Conservation (phyloP, 352 stramenopile species). For the Globisporangium polare region DNA sequence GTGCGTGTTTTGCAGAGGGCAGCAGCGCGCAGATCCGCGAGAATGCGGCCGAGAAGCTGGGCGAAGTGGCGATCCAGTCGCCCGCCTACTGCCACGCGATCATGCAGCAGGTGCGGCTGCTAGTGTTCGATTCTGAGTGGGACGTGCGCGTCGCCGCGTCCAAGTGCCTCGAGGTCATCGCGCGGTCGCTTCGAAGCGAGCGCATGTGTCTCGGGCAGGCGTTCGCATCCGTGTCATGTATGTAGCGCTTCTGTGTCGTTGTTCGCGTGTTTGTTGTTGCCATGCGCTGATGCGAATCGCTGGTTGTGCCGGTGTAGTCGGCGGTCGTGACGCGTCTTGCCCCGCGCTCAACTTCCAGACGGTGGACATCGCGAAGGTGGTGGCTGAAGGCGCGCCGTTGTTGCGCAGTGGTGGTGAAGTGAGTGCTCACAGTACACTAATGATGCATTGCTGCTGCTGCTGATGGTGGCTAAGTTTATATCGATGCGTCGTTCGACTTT, state of each 20-base stretch:
- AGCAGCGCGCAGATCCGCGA: constrained; percentile 61
- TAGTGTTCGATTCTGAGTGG: constrained; percentile 57
- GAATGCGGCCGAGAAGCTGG: constrained; percentile 71
- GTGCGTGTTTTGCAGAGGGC: constrained; percentile 35
- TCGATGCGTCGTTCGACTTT: not conserved
- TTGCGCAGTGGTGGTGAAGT: constrained; percentile 75
- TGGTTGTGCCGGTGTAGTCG: constrained; percentile 28
- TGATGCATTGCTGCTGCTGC: not conserved
- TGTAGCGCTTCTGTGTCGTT: no score
- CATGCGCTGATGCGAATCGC: no score
- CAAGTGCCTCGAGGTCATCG: constrained; percentile 58
- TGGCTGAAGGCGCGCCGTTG: constrained; percentile 58
- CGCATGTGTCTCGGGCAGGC: constrained; percentile 21
- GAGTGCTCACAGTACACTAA: not conserved
- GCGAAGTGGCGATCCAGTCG: constrained; percentile 47
- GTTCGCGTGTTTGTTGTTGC: not conserved
- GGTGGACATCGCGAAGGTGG: constrained; percentile 52
- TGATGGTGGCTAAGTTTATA: not conserved
- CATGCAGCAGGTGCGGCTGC: constrained; percentile 40
- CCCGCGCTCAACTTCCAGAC: constrained; percentile 46
- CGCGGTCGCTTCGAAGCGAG: constrained; percentile 29
- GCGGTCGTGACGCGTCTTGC: constrained; percentile 31
- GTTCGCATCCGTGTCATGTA: constrained; percentile 49
- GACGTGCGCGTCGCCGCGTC: constrained; percentile 69
- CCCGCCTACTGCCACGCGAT: constrained; percentile 49